Evolutionary conservation across 2,329 filamentous ascomycete species (phyloP), one percentile per base, ranked within the genome.

Genomic region (Bipolaris oryzae): DNA sequence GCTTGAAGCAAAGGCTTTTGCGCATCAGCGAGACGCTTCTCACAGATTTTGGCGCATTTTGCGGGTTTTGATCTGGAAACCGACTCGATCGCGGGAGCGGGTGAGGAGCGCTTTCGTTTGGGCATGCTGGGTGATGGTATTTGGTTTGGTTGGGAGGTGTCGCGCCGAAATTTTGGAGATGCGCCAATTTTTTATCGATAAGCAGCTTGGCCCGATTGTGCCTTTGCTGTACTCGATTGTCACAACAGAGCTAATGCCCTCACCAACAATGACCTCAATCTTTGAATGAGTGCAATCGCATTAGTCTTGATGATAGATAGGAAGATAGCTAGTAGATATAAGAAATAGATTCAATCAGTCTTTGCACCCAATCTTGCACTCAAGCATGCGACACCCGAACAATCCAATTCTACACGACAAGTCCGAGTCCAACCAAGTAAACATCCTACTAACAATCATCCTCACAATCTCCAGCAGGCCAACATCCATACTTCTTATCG

Each of bases 1-100:
- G 88, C 88, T 59, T 83, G 82, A 28, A 68, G 46, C 7, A 94
- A 79, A 34, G 87, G 81, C 69, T 85, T 86, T 61, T 83, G 81
- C 66, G 82, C 81, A 44, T 81, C 77, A 31, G 81, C 76, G 55
- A 87, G 77, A 60, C 81, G 80, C 50, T 79, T 79, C 63, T 61
- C 50, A 57, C 67, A 67, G n/a, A 63, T 53, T 28, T 67, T 71
- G 31, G 54, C 50, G 25, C 48, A 66, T 68, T 45, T 70, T 66
- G 39, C 57, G 45, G 39, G 59, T 21, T 44, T 52, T 21, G 37
- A 53, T 28, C 7, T 51, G 1, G 58, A 25, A 7, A 53, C 53
- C 9, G 57, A 46, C 3, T 39, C 35, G 5, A 52, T 13, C 10
- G 61, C 56, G 1, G 64, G 57, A 23, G 63, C 50, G 2, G 65